Evolutionary conservation across 1,139 yeast genomes (phyloP), one percentile per base, ranked within the genome.

Genomic region (Zhuliangozyma blackwelliae): DNA sequence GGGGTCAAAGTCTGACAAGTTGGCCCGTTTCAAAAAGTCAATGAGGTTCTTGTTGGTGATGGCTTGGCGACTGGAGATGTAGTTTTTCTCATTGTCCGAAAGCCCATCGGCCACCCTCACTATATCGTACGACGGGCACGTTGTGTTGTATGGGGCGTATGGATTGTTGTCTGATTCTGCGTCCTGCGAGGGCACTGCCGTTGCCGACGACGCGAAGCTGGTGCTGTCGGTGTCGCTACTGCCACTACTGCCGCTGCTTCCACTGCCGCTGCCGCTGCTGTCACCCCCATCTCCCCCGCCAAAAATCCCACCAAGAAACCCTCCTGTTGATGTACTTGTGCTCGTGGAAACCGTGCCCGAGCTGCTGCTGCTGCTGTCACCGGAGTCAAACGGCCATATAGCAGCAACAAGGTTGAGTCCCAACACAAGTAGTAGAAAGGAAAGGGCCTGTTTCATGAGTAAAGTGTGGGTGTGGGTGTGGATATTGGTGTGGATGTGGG

Each of bases 1-100:
- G 9, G 68, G 66, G 40, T 68, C 59, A 34, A 68, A 66, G 37
- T 61, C 59, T 5, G 57, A 36, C 28, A 68, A 50, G 29, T 65
- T 55, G 19, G 71, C 68, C n/a, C 22, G 20, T 22, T 49, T 55
- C 29, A 68, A 52, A 41, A 66, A 68, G n/a, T 52, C 48, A 9
- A 58, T 52, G 43, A 68, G 48, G 29, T 61, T 55, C 9, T 52
- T 38, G 42, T 66, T 65, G 21, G 73, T 65, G 19, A 45, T 44
- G 8, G 41, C 60, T 10, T 56, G 57, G 34, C 72, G 49, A 2
- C 48, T 34, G 10, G 35, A 25, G 5, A 66, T 41, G 37, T 65
- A 68, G 1, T 51, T 50, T 11, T 38, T 33, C 43, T 68, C 74
- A n/a, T 40, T 29, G 4, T 42, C 35, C 1, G 62, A 53, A 8